These are phyloP conservation scores for Coccomyxa subellipsoidea DNA, from an alignment of 163 green algal species.

Conservation along the genomic window DNA sequence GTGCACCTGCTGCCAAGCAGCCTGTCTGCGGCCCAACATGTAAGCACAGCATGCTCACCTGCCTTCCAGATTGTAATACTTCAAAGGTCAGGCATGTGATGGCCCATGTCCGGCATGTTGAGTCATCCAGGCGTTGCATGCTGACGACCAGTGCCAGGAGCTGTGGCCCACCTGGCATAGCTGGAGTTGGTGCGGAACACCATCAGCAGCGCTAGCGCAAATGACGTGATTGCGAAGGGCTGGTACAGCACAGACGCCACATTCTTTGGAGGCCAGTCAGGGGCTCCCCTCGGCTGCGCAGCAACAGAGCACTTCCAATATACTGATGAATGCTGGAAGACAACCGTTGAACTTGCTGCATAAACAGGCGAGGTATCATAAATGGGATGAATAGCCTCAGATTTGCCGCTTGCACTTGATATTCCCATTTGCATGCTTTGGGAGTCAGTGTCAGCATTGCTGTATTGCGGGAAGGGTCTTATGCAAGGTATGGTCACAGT, in stretches of 20 bases:
- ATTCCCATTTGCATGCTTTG: neutral
- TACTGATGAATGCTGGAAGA: neutral
- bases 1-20: no score
- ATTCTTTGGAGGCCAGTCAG: conserved; percentile 7
- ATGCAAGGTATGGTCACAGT: no score
- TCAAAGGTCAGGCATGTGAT: no score
- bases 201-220: conserved; percentile 25
- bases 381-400: neutral
- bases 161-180: conserved; percentile 23
- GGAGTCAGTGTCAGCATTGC: neutral
- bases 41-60: no score
- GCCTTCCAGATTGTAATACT: no score
- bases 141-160: neutral
- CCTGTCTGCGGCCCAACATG: no score
- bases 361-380: neutral
- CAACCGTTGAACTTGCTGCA: neutral
- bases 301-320: neutral
- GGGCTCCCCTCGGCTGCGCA: neutral
- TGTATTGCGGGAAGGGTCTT: no score
- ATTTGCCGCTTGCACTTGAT: neutral
- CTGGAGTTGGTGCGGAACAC: conserved; percentile 26
- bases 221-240: conserved; percentile 20
- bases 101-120: no score
- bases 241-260: neutral
- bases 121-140: no score